Evolutionary conservation across 805 yeast genomes (phyloP).

Genomic region (Scheffersomyces ergatensis): DNA sequence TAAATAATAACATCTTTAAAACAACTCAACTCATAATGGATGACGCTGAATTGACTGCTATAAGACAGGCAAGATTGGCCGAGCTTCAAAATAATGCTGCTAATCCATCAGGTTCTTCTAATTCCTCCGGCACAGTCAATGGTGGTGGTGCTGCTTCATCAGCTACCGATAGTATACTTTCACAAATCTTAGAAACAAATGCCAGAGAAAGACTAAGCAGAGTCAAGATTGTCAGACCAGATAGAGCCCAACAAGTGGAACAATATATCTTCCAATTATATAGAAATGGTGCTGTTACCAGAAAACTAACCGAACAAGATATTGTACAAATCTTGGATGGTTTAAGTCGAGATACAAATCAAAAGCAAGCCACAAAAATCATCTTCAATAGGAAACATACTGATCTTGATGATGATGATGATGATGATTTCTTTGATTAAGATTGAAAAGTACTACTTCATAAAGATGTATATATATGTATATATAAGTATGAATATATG

Average conservation of each 20-base stretch:
- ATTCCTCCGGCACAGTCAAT: neutral
- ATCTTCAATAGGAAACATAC: conserved; percentile 52
- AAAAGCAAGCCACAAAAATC: conserved; percentile 57
- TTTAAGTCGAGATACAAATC: conserved; percentile 68
- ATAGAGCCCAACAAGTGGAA: conserved; percentile 86
- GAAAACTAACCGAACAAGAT: conserved; percentile 77
- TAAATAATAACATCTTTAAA: too few relatives aligned
- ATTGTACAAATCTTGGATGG: conserved; percentile 82
- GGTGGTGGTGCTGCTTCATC: neutral
- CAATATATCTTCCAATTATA: conserved; percentile 70
- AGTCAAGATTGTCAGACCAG: conserved; percentile 86
- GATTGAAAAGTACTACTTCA: too few relatives aligned
- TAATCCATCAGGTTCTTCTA: conserved; percentile 21
- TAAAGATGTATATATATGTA: too few relatives aligned
- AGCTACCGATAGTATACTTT: conserved; percentile 34
- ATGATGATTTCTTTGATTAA: conserved; percentile 18
- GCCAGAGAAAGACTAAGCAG: conserved; percentile 88
- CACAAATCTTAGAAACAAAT: conserved; percentile 72
- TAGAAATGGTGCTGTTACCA: conserved; percentile 70
- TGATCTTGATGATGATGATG: conserved; percentile 30
- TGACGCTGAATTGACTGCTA: conserved; percentile 82
- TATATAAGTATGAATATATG: too few relatives aligned
- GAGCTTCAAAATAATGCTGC: conserved; percentile 68
- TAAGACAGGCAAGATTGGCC: conserved; percentile 86
- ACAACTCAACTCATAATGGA: conserved; percentile 54